Percentiles rank a stretch among this genome's conserved stretches.
Evolutionary conservation across 495 filamentous ascomycete species (phyloP).

Genomic region (Pseudevernia furfuracea): DNA sequence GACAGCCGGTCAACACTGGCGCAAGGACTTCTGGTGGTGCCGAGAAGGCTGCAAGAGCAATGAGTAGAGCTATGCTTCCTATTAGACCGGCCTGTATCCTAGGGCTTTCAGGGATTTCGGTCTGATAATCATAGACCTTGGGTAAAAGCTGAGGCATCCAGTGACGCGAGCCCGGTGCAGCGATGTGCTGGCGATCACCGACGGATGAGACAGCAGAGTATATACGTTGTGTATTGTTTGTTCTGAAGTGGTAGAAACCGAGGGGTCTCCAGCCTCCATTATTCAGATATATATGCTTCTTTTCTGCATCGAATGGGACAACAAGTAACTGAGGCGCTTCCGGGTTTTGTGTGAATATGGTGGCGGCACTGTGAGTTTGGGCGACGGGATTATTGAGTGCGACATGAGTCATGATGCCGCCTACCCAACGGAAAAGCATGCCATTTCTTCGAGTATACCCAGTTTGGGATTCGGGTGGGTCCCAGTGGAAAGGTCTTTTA

Average conservation of each 20-base stretch:
- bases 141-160: slow-evolving; percentile 26
- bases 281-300: not conserved
- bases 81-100: slow-evolving; percentile 16
- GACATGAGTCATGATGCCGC: slow-evolving; percentile 11
- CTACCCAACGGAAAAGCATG: slow-evolving; percentile 14
- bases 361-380: not conserved
- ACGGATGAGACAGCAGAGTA: slow-evolving; percentile 5
- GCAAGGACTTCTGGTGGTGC: slow-evolving; percentile 1
- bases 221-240: not conserved
- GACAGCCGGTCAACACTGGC: not conserved
- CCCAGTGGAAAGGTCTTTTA: not conserved
- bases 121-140: slow-evolving; percentile 10
- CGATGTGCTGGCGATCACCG: slow-evolving; percentile 8
- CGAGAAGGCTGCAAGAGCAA: slow-evolving; percentile 26
- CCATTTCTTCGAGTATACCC: not conserved
- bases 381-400: not conserved
- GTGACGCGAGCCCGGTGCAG: slow-evolving; percentile 9
- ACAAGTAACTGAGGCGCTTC: slow-evolving; percentile 19
- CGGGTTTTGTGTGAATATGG: slow-evolving; percentile 19
- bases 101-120: not conserved
- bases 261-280: slow-evolving; percentile 9
- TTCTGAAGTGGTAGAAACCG: slow-evolving; percentile 3
- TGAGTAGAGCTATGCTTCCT: slow-evolving; percentile 22
- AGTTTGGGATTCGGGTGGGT: slow-evolving; percentile 9
- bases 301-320: slow-evolving; percentile 10